Conservation (phyloP, 139 green algal genomes). For the Yamagishiella unicocca region DNA sequence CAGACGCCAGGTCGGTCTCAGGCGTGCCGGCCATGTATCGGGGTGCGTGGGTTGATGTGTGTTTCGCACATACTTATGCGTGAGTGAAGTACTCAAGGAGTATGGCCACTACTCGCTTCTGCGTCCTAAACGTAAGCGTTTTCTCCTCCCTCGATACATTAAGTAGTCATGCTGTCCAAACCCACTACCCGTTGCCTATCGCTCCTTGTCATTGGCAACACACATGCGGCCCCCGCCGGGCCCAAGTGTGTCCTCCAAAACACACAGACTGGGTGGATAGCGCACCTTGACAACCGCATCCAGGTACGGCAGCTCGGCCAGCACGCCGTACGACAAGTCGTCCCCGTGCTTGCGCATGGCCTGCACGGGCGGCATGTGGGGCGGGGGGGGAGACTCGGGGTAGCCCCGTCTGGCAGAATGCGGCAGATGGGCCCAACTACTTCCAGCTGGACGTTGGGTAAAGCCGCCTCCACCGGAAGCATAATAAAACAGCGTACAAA, state of each 20-base stretch:
- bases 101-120: too few relatives aligned
- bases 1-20: too few relatives aligned
- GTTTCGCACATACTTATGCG: too few relatives aligned
- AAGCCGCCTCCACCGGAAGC: neutral
- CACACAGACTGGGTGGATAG: too few relatives aligned
- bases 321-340: constrained; percentile 20
- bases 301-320: constrained; percentile 30
- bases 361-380: neutral
- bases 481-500: neutral
- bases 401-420: neutral
- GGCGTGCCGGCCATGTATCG: too few relatives aligned
- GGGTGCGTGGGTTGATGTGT: too few relatives aligned
- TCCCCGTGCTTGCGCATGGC: constrained; percentile 7
- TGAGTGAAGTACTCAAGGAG: too few relatives aligned
- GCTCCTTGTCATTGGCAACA: neutral
- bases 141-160: neutral
- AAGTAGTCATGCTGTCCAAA: neutral
- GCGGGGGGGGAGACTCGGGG: neutral
- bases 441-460: neutral
- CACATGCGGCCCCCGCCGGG: neutral
- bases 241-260: neutral
- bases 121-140: neutral
- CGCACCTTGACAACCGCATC: constrained; percentile 35
- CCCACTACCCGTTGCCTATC: neutral
- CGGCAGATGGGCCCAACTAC: neutral